These are phyloP conservation scores for Backusella tuberculispora DNA, from an alignment of 192 early-diverging fungal species.

Conservation along the genomic window DNA sequence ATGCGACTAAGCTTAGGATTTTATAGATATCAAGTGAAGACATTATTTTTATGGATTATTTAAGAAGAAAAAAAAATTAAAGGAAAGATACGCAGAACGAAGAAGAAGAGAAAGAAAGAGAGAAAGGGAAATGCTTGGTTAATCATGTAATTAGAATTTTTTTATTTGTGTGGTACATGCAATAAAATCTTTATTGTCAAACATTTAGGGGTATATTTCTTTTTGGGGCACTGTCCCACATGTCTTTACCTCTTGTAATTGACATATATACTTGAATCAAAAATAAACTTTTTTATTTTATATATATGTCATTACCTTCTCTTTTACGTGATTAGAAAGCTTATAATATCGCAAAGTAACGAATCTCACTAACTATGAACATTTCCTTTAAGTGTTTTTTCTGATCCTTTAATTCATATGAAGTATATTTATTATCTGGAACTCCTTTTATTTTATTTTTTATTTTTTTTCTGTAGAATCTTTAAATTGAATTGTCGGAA, in stretches of 20 bases:
- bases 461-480: no score
- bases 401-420: no score
- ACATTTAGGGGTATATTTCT: background rate
- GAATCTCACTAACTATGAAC: no score
- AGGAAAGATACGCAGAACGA: background rate
- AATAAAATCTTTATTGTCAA: constrained; percentile 17
- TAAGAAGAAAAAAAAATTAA: background rate
- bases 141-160: background rate
- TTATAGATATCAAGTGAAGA: constrained; percentile 9
- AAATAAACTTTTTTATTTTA: background rate
- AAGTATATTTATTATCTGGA: no score
- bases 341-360: no score
- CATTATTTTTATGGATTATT: background rate
- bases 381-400: no score
- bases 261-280: background rate
- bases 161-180: background rate
- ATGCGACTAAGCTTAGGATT: background rate
- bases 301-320: no score
- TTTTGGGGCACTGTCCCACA: constrained; percentile 2
- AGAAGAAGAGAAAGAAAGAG: background rate
- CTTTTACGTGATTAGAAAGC: no score
- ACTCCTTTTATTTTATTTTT: no score
- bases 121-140: background rate
- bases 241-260: background rate
- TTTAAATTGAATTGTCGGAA: no score